Conservation (phyloP, 2,329 filamentous ascomycete genomes). For the Alternaria sp. region DNA sequence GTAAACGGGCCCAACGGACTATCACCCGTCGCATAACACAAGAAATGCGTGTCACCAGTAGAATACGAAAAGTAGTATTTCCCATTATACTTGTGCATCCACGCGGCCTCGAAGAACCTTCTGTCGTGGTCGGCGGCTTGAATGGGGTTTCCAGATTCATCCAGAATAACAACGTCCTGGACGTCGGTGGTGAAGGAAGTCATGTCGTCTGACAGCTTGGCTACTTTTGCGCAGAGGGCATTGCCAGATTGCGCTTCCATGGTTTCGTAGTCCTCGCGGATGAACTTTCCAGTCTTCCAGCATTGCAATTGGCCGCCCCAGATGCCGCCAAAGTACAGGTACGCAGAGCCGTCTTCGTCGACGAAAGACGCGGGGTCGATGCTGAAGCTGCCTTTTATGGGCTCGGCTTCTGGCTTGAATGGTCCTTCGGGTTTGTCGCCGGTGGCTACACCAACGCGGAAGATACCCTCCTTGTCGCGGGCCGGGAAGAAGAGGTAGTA, state of each 20-base stretch:
- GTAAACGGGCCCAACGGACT: constrained; percentile 76
- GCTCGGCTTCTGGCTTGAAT: constrained; percentile 70
- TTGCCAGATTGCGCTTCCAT: constrained; percentile 48
- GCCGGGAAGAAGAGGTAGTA: constrained; percentile 84
- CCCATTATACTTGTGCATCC: constrained; percentile 76
- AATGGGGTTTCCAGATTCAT: constrained; percentile 66
- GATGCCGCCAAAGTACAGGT: constrained; percentile 79
- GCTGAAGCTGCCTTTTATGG: constrained; percentile 74
- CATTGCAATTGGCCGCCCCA: constrained; percentile 85
- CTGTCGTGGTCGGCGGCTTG: constrained; percentile 73
- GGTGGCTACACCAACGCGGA: constrained; percentile 77
- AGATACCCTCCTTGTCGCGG: constrained; percentile 72
- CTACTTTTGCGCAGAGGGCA: constrained; percentile 73
- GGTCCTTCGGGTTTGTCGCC: constrained; percentile 72
- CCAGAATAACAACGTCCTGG: constrained; percentile 70
- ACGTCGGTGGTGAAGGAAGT: constrained; percentile 64
- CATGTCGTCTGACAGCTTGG: constrained; percentile 71
- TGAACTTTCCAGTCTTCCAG: constrained; percentile 70
- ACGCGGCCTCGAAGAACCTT: constrained; percentile 82
- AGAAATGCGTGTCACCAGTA: constrained; percentile 78
- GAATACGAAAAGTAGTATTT: constrained; percentile 81
- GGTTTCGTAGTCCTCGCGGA: constrained; percentile 47
- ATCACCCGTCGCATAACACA: constrained; percentile 72
- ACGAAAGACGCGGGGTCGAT: constrained; percentile 81
- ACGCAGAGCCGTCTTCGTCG: constrained; percentile 70